Percentiles rank a stretch among this genome's conserved stretches.
Conservation (phyloP, 2,329 filamentous ascomycete species). For the Botrytis galanthina region DNA sequence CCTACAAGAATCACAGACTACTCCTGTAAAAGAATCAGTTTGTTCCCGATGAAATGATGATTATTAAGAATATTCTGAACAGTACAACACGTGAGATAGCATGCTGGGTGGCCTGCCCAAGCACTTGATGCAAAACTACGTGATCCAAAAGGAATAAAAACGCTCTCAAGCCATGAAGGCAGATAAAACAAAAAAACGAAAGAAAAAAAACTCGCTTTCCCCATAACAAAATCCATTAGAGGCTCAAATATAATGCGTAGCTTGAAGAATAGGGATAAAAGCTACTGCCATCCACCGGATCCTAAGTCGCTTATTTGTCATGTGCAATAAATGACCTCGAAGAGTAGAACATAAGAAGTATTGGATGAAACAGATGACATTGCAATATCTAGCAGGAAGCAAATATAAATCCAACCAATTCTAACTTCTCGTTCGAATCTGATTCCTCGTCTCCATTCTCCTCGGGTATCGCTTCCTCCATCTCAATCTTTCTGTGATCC, state of each 20-base stretch:
- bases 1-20: not conserved
- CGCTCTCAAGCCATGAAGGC: not conserved
- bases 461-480: constrained; percentile 36
- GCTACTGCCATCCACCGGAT: not conserved
- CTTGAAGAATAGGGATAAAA: not conserved
- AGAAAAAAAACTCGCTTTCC: not conserved
- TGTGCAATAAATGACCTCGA: not conserved
- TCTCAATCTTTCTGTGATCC: constrained; percentile 35
- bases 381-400: constrained; percentile 7
- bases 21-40: not conserved
- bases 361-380: constrained; percentile 4
- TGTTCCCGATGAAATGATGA: too few species aligned
- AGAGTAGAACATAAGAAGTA: not conserved
- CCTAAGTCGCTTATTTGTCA: not conserved
- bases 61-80: not conserved
- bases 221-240: not conserved
- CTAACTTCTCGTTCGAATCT: constrained; percentile 25
- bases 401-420: constrained; percentile 7
- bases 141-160: not conserved
- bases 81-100: not conserved
- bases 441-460: constrained; percentile 31
- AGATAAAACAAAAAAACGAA: not conserved
- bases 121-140: not conserved
- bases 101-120: not conserved
- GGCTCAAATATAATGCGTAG: not conserved